Base-by-base conservation (phyloP, 2,329 filamentous ascomycete species). In the Nothophoma quercina region DNA sequence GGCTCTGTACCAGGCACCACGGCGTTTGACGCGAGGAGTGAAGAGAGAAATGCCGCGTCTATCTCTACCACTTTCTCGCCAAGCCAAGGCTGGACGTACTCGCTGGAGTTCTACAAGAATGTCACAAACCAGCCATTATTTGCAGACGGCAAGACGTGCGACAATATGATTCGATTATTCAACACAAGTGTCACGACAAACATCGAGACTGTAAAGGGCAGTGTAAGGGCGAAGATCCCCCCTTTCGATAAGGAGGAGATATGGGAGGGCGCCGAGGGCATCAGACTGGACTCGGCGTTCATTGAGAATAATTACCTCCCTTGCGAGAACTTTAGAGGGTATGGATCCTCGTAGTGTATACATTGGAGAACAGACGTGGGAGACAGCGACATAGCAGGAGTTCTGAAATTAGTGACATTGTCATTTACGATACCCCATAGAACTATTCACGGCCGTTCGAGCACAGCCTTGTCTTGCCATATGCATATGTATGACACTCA, bases 41-140 rank as follows among this genome's bases (percentile, higher is more conserved):
- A 8, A 63, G 60, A 18, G 12, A 25, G 21, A 3, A 4, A n/a
- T 2, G 19, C 59, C 12, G 46, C 46, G 1, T 63, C 47, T 1
- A 26, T 70, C 1, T 52, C 41, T 10, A 66, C 65, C 1, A 15
- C 56, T 0, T 68, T 70, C 32, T 60, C 59, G 0, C 25, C 44
- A 0, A 56, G 55, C 0, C 22, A 36, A 1, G 50, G 60, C 2
- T 52, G 55, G 23, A 66, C 72, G 0, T 80, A 76, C 51, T 73
- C 77, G 0, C 56, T 82, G 4, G 60, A 63, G 1, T 79, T 82
- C 49, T 79, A 79, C 66, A 64, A 65, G 18, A 83, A 83, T 62
- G 70, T 82, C 36, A 83, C 82, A 3, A 85, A 85, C 61, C 83
- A 85, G 64, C 81, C 81, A 1, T 73, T 72, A 4, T 81, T 81